Base-by-base conservation (phyloP, 1,139 yeast genomes). In the Yamadazyma blattariae region DNA sequence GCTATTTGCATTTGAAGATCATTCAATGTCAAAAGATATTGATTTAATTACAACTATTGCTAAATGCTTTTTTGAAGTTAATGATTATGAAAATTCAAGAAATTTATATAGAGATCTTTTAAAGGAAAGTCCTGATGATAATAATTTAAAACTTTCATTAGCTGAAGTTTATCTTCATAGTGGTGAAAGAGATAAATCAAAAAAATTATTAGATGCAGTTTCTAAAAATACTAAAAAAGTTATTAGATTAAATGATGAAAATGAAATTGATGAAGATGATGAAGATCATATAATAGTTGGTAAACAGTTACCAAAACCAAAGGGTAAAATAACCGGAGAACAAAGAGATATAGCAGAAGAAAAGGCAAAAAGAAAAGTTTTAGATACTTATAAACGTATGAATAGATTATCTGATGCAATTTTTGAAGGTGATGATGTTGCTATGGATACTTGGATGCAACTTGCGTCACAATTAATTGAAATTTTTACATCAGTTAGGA, bases 381-480 rank as follows among this genome's bases (percentile, higher is more conserved):
- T 74, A 27, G 85, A 82, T 25, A 83, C 81, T 44, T 84, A 74
- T 51, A 68, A 76, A 14, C 71, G 88, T 42, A 71, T 89, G 55
- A 64, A 69, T 25, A 64, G 83, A 35, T 71, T 83, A 36, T 74
- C 77, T 30, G 73, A 70, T 0, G 80, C 82, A 3, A 58, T 79
- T 27, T 65, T 64, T 22, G 56, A 57, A 11, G 81, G 79, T 3
- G 83, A 83, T 37, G 55, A 59, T 8, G 77, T 80, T 9, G 88
- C 94, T 5, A 76, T 80, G 0, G 67, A 74, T 11, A 78, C 88
- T 10, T 92, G 97, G 97, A 72, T 86, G 46, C 88, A 88, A 44
- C 67, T 82, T 10, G 96, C 95, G 0, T 76, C 86, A 3, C 95
- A 85, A 44, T 67, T 94, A 37, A 78, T 90, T 31, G 95, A 87